Evolutionary conservation across 352 stramenopile genomes (phyloP).

Genomic region (Phytophthora vignae): DNA sequence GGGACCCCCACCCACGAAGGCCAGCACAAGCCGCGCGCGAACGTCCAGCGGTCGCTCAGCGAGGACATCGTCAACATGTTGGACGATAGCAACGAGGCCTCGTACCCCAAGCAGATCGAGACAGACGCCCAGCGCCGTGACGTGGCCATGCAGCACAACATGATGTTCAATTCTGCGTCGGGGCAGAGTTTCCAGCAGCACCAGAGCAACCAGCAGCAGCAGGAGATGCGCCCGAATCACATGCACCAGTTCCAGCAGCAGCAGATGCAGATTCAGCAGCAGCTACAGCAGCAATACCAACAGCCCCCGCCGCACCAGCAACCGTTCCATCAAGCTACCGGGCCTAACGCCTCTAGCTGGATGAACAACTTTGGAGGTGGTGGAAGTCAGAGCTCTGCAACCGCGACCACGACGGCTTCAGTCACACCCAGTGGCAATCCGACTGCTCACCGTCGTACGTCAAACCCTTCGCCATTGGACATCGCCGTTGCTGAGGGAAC

Average conservation of each 20-base stretch:
- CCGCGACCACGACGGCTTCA: slow-evolving; percentile 27
- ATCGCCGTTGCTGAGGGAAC: slow-evolving; percentile 40
- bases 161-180: slow-evolving; percentile 21
- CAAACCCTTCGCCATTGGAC: slow-evolving; percentile 29
- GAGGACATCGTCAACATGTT: slow-evolving; percentile 85
- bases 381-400: slow-evolving; percentile 29
- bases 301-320: slow-evolving; percentile 48
- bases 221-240: slow-evolving; percentile 23
- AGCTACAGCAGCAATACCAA: slow-evolving; percentile 1
- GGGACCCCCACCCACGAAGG: slow-evolving; percentile 20
- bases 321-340: slow-evolving; percentile 42
- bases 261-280: slow-evolving; percentile 15
- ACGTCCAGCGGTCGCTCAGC: slow-evolving; percentile 68
- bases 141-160: slow-evolving; percentile 35
- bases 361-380: slow-evolving; percentile 39
- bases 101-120: slow-evolving; percentile 44
- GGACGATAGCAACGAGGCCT: slow-evolving; percentile 58
- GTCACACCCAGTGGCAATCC: slow-evolving; percentile 26
- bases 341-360: slow-evolving; percentile 32
- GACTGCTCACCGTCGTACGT: slow-evolving; percentile 11
- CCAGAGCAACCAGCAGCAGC: slow-evolving; percentile 16
- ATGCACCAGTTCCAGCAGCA: slow-evolving; percentile 30
- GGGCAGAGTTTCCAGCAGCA: slow-evolving; percentile 28
- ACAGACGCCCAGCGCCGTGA: slow-evolving; percentile 17
- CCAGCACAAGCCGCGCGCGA: slow-evolving; percentile 39